Evolutionary conservation across 2,329 filamentous ascomycete species (phyloP), one percentile per base, ranked within the genome.

Genomic region (Diaporthe citrichinensis): DNA sequence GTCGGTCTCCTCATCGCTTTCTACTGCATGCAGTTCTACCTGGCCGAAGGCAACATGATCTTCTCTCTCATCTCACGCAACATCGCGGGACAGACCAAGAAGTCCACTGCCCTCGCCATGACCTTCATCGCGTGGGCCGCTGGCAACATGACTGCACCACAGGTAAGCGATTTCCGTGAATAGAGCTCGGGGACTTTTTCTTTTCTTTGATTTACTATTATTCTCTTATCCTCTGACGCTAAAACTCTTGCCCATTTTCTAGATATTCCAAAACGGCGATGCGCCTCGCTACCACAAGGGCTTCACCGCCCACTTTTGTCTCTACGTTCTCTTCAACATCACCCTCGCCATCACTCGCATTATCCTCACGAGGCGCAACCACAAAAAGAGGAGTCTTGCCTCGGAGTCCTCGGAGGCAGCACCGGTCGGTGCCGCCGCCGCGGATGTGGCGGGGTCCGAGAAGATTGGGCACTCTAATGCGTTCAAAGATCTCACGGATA

Each of bases 1-100:
- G 83, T 84, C 2, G 84, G 86, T 39, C 81, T 87, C 1, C 79
- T 84, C 4, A 79, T 83, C 8, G 81, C 82, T 28, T 86, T 88
- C 46, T 86, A 86, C 44, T 87, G 86, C 78, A 87, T 86, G 28
- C 83, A 87, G 9, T 83, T 87, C 46, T 85, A 84, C 15, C 83
- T 85, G 2, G 85, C 84, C 0, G 83, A 86, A 6, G 83, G 83
- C 0, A 86, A 84, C 55, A 81, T 88, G 49, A 83, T 84, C 9
- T 84, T 87, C 77, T 86, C 85, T 0, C 81, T 87, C 0, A 82
- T 86, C 9, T 83, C 83, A 7, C 80, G 83, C 9, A 87, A 87
- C 75, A 83, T 85, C 44, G 84, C 83, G 3, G 86, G 86, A 0
- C 84, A 85, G 67, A 87, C 86, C 0, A 87, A 87, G 78, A 87